Conservation (phyloP, 2,329 filamentous ascomycete species). For the Paecilomyces variotii region DNA sequence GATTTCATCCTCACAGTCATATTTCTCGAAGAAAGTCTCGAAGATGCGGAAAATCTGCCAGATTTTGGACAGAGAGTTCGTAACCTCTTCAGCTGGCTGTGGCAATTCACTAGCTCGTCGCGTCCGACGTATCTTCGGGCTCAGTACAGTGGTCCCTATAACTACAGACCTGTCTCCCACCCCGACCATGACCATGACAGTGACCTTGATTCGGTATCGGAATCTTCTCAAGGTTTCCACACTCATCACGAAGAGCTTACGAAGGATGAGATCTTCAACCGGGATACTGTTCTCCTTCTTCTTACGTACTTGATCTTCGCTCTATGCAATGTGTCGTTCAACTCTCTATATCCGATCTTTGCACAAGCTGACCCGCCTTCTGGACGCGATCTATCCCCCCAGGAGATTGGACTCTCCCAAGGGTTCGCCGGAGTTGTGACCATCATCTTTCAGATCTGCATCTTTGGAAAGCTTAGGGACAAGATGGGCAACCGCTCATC, state of each 20-base stretch:
- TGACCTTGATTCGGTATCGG: constrained; percentile 38
- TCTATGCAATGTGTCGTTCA: constrained; percentile 88
- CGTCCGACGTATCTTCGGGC: constrained; percentile 52
- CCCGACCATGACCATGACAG: constrained; percentile 35
- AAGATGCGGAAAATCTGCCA: constrained; percentile 55
- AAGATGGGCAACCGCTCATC: constrained; percentile 77
- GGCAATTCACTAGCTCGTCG: constrained; percentile 56
- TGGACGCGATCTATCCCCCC: constrained; percentile 66
- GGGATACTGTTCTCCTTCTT: constrained; percentile 74
- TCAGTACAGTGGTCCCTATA: constrained; percentile 17
- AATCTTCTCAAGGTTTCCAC: constrained; percentile 28
- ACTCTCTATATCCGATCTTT: constrained; percentile 91
- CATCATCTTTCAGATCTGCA: constrained; percentile 79
- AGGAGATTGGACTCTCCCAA: constrained; percentile 76
- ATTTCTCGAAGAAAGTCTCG: constrained; percentile 80
- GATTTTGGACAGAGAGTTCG: constrained; percentile 51
- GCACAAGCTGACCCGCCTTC: constrained; percentile 66
- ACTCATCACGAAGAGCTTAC: constrained; percentile 41
- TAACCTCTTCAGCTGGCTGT: constrained; percentile 58
- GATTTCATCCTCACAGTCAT: constrained; percentile 68
- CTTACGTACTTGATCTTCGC: constrained; percentile 88
- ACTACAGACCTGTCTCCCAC: constrained; percentile 7
- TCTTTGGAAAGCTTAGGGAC: constrained; percentile 72
- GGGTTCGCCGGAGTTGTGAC: constrained; percentile 78
- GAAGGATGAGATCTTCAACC: constrained; percentile 59